Conservation (phyloP, 225 moss, liverwort and hornwort species). For the Marchantia polymorpha region DNA sequence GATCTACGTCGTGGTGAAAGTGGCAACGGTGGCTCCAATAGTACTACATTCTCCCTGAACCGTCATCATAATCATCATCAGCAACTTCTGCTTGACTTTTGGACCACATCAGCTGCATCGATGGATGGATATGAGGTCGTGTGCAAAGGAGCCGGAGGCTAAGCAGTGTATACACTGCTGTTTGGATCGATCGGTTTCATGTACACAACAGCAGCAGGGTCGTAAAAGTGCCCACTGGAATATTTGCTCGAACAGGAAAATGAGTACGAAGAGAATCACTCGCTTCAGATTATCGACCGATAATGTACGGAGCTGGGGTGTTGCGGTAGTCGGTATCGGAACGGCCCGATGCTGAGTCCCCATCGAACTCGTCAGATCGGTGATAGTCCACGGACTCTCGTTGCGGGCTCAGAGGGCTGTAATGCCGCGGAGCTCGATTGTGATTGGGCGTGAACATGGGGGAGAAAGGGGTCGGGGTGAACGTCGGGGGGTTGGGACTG, state of each 20-base stretch:
- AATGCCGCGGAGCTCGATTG: constrained; percentile 1
- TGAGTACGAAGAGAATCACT: background rate
- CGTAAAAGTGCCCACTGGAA: background rate
- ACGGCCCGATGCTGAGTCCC: background rate
- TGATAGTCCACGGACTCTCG: background rate
- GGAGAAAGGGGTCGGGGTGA: constrained; percentile 2
- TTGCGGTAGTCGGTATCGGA: constrained; percentile 10
- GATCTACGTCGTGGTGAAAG: background rate
- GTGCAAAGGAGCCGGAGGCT: background rate
- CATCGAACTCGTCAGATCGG: constrained; percentile 9
- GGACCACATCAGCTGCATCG: background rate
- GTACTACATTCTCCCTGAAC: background rate
- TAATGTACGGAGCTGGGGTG: constrained; percentile 6
- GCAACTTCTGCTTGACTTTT: background rate
- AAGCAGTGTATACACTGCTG: background rate
- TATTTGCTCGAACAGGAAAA: background rate
- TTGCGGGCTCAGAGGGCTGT: constrained; percentile 8
- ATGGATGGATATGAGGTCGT: background rate
- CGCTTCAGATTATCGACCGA: background rate
- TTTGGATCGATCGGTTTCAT: background rate
- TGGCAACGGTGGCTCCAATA: background rate
- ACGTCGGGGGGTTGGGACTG: background rate
- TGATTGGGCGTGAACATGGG: constrained; percentile 23
- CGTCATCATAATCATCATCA: background rate
- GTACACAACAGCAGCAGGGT: constrained; percentile 5